These are phyloP conservation scores for Caryopteris hybrid DNA, from an alignment of 305 asterid species.

Conservation along the genomic window DNA sequence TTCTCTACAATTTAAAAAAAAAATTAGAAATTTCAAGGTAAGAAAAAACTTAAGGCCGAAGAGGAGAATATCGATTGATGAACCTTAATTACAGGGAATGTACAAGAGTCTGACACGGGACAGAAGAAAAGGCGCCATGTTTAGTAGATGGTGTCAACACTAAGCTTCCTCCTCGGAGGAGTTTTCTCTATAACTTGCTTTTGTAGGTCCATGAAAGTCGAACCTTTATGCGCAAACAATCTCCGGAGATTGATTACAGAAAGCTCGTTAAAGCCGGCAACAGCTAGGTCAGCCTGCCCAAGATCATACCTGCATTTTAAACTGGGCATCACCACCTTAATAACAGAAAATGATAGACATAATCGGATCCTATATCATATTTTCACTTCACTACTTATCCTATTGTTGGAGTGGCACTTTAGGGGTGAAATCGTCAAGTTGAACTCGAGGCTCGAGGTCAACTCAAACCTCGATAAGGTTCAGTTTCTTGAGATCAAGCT, in stretches of 20 bases:
- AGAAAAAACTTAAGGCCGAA: too few species aligned
- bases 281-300: slow-evolving; percentile 87
- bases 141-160: slow-evolving; percentile 83
- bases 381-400: background rate
- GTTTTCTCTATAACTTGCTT: slow-evolving; percentile 64
- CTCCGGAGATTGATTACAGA: slow-evolving; percentile 91
- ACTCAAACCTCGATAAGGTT: too few species aligned
- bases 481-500: too few species aligned
- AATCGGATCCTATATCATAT: too few species aligned
- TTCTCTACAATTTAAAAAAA: background rate
- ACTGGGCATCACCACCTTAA: background rate
- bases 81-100: slow-evolving; percentile 30
- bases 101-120: slow-evolving; percentile 26
- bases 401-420: too few species aligned
- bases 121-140: background rate
- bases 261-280: slow-evolving; percentile 69
- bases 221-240: slow-evolving; percentile 79
- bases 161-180: slow-evolving; percentile 79
- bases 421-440: too few species aligned
- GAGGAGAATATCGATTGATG: slow-evolving; percentile 5
- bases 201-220: slow-evolving; percentile 82
- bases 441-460: too few species aligned
- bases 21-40: background rate
- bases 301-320: slow-evolving; percentile 62
- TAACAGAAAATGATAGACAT: background rate